These are phyloP conservation scores for Phytopythium sindhum DNA, from an alignment of 352 stramenopile species.

Conservation along the genomic window DNA sequence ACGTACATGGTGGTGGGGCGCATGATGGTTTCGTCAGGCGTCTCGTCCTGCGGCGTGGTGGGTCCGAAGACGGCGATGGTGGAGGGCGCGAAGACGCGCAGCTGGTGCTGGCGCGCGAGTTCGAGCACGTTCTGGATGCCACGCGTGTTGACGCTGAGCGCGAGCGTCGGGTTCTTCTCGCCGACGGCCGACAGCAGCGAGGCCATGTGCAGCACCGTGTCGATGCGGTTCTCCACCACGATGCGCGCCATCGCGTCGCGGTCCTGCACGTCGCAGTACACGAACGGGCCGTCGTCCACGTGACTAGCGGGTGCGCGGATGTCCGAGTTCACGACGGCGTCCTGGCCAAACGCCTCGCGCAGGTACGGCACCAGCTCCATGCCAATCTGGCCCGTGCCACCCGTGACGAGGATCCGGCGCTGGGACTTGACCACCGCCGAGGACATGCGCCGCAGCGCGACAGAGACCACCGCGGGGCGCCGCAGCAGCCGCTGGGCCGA, in stretches of 20 bases:
- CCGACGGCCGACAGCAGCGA: conserved; percentile 88
- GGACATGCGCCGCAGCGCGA: not conserved
- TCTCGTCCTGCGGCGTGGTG: conserved; percentile 79
- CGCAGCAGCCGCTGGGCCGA: not conserved
- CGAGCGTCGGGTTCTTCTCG: conserved; percentile 88
- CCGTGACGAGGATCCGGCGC: conserved; percentile 72
- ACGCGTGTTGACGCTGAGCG: conserved; percentile 87
- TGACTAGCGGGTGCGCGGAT: conserved; percentile 52
- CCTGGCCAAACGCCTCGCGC: conserved; percentile 50
- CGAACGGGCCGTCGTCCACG: conserved; percentile 56
- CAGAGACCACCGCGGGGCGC: not conserved
- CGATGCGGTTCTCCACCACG: conserved; percentile 83
- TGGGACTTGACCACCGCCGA: not conserved
- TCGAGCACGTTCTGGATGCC: conserved; percentile 91
- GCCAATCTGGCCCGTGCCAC: conserved; percentile 80
- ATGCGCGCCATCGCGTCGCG: conserved; percentile 72
- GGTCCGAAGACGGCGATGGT: conserved; percentile 91
- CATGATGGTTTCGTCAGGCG: conserved; percentile 89
- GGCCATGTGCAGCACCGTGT: conserved; percentile 90
- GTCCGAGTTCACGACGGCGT: conserved; percentile 81
- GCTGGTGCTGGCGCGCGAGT: conserved; percentile 82
- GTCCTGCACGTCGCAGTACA: conserved; percentile 84
- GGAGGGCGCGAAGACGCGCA: conserved; percentile 88
- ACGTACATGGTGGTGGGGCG: conserved; percentile 88
- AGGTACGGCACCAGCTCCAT: conserved; percentile 86